These are phyloP conservation scores for Ophiosphaerella korrae DNA, from an alignment of 2,329 filamentous ascomycete species.

Conservation along the genomic window DNA sequence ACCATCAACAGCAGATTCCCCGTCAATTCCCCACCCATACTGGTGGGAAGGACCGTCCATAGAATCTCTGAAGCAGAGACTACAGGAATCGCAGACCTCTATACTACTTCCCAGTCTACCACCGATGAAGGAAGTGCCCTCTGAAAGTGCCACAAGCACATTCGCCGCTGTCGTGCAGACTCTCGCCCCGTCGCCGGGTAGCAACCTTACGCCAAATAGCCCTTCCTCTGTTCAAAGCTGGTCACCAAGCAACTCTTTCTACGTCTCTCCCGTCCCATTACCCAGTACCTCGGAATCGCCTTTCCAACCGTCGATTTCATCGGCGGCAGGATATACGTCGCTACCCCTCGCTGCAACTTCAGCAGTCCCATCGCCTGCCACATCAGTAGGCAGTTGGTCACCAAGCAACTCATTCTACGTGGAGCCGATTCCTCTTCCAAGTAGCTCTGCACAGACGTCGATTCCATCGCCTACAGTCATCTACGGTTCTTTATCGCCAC, in stretches of 20 bases:
- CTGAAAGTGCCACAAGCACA: slow-evolving; percentile 8
- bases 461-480: neutral
- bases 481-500: neutral
- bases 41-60: slow-evolving; percentile 13
- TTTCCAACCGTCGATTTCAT: neutral
- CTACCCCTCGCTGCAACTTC: neutral
- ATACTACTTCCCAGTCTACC: slow-evolving; percentile 4
- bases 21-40: slow-evolving; percentile 17
- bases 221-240: neutral
- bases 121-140: slow-evolving; percentile 6
- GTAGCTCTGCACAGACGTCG: neutral
- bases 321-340: neutral
- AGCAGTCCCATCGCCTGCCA: neutral
- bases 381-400: neutral
- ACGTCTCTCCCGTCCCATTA: neutral
- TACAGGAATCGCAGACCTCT: slow-evolving; percentile 1
- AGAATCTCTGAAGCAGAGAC: slow-evolving; percentile 1
- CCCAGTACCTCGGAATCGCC: neutral
- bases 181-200: neutral
- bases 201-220: neutral
- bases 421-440: neutral
- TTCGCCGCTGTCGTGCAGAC: slow-evolving; percentile 1
- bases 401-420: slow-evolving; percentile 8
- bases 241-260: slow-evolving; percentile 1
- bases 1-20: slow-evolving; percentile 14